Conservation (phyloP, 305 asterid species). For the Withania somnifera region DNA sequence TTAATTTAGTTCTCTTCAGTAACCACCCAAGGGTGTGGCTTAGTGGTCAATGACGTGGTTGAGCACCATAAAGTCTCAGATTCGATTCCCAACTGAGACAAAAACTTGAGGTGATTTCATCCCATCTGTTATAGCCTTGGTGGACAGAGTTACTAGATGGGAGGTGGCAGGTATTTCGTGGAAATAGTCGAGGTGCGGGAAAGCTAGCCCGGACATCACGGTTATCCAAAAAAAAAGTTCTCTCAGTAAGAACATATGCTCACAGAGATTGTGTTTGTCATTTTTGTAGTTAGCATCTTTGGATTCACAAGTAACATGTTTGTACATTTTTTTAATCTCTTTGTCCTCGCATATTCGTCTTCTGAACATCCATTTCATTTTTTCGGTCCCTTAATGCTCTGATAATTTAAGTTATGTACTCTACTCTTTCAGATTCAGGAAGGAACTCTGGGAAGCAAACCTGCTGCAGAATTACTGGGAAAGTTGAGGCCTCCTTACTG, state of each 20-base stretch:
- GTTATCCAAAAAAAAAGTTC: too few relatives aligned
- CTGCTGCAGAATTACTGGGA: conserved; percentile 77
- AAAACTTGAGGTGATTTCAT: too few relatives aligned
- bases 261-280: not conserved
- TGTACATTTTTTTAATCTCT: not conserved
- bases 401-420: not conserved
- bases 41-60: too few relatives aligned
- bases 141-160: too few relatives aligned
- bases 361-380: not conserved
- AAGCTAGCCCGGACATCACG: too few relatives aligned
- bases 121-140: too few relatives aligned
- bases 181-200: too few relatives aligned
- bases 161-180: too few relatives aligned
- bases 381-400: not conserved
- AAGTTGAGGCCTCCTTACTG: conserved; percentile 77
- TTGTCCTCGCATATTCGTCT: not conserved
- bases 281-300: not conserved
- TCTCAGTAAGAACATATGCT: not conserved
- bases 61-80: too few relatives aligned
- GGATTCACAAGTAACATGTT: not conserved
- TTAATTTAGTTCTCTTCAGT: not conserved
- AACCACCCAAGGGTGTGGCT: too few relatives aligned
- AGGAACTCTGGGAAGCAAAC: conserved; percentile 74
- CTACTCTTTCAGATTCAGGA: conserved; percentile 40
- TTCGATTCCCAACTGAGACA: too few relatives aligned